phyloP scores from a whole-genome alignment of 2,329 filamentous ascomycete genomes.

The Calonectria multiphialidica region DNA sequence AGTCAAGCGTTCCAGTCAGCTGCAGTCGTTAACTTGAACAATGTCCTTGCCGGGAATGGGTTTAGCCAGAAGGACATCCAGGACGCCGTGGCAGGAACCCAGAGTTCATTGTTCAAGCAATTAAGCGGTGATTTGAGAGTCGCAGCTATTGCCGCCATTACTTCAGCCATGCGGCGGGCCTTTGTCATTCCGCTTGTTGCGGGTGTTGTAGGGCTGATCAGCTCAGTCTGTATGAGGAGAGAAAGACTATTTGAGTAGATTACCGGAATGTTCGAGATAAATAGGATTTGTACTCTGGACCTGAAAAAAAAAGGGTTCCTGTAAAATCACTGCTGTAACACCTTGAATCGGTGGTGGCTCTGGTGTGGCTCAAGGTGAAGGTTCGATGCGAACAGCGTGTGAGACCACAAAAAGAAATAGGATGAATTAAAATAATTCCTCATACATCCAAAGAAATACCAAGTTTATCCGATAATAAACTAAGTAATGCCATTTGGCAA shows the following conservation, averaged over 20 bases:
- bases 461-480: no score
- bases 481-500: no score
- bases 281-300: no score
- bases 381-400: no score
- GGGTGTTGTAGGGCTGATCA: neutral
- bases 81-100: neutral
- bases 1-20: neutral
- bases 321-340: no score
- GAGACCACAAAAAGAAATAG: no score
- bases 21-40: neutral
- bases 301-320: no score
- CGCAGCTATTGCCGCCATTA: neutral
- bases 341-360: no score
- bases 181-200: neutral
- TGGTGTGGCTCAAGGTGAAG: no score
- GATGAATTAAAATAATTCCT: no score
- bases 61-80: neutral
- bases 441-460: no score
- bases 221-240: neutral
- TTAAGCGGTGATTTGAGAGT: neutral
- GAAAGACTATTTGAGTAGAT: neutral
- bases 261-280: neutral
- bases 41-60: neutral
- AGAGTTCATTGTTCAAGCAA: neutral
- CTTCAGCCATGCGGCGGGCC: neutral